Evolutionary conservation across 148 eudicot species (phyloP).

Genomic region (Cornus kousa): DNA sequence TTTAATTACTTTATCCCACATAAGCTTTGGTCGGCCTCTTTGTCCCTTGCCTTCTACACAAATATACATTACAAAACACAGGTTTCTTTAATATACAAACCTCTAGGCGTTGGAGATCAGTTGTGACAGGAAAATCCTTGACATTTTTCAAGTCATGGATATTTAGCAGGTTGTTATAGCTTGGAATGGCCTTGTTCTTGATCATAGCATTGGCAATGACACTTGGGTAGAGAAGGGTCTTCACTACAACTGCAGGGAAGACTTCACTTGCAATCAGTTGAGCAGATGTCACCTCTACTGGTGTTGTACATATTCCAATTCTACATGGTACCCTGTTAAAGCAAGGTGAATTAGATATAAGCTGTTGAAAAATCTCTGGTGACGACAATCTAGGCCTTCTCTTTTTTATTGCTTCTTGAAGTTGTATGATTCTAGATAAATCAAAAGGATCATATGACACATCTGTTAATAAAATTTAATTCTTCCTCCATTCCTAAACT

Average conservation of each 20-base stretch:
- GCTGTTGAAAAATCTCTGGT: not conserved
- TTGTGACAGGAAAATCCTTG: conserved; percentile 12
- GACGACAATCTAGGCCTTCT: too few relatives aligned
- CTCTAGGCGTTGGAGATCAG: conserved; percentile 57
- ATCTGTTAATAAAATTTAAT: too few relatives aligned
- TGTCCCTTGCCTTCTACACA: too few relatives aligned
- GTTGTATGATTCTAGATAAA: too few relatives aligned
- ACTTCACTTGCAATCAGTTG: conserved; percentile 46
- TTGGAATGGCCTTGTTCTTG: conserved; percentile 34
- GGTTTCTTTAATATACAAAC: conserved; percentile 20
- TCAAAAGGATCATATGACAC: too few relatives aligned
- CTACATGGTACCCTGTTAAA: conserved; percentile 53
- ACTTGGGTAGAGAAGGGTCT: conserved; percentile 54
- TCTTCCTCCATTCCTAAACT: too few relatives aligned
- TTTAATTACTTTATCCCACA: too few relatives aligned
- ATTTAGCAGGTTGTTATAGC: conserved; percentile 30
- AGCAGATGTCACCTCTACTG: conserved; percentile 47
- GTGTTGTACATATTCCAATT: conserved; percentile 52
- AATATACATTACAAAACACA: too few relatives aligned
- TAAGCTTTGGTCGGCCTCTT: too few relatives aligned
- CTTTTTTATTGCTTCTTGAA: too few relatives aligned
- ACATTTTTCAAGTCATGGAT: conserved; percentile 25
- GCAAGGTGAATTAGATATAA: not conserved
- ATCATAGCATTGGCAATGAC: conserved; percentile 38
- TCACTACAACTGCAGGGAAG: conserved; percentile 37